Evolutionary conservation across 2,329 filamentous ascomycete species (phyloP), one percentile per base, ranked within the genome.

Genomic region (Penicillium sp.): DNA sequence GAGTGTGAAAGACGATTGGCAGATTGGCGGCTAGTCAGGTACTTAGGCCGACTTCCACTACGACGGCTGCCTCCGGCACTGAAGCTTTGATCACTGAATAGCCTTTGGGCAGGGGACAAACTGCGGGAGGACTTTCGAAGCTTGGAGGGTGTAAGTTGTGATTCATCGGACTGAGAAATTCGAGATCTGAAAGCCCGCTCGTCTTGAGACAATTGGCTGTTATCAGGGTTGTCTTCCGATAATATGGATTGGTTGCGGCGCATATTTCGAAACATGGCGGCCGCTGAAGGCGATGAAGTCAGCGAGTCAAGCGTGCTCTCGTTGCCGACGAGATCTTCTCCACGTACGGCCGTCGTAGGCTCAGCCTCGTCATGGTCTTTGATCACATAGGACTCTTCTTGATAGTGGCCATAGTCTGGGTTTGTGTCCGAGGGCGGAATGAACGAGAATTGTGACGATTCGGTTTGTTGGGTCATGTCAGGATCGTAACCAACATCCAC

Each of bases 1-100:
- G 84, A 86, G 14, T 79, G 76, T 2, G 84, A 86, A n/a, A 84
- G 82, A 26, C 83, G 80, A 65, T 86, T 79, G 57, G 82, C 82
- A 2, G 81, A 81, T 65, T 84, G 79, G 22, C 85, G 81, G 62
- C 79, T 81, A 19, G 77, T 79, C 27, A 86, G 65, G 66, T 82
- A 85, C 62, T 80, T 82, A 7, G 85, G 84, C 54, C 84, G 77
- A 62, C 76, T 80, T 52, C 71, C 70, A 51, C 67, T 71, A 39
- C 53, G 53, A 35, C 67, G 68, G 45, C 70, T 71, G 33, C 63
- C 65, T 35, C 56, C 59, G 33, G 68, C 65, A 49, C 65, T 67
- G 11, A 56, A 63, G 48, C 63, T 68, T 48, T 65, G 61, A 19
- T 73, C 70, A 48, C 63, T 61, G 45, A 70, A 71, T 31, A 68